phyloP scores from a whole-genome alignment of 768 basidiomycete species.

The Psilocybe sp. region DNA sequence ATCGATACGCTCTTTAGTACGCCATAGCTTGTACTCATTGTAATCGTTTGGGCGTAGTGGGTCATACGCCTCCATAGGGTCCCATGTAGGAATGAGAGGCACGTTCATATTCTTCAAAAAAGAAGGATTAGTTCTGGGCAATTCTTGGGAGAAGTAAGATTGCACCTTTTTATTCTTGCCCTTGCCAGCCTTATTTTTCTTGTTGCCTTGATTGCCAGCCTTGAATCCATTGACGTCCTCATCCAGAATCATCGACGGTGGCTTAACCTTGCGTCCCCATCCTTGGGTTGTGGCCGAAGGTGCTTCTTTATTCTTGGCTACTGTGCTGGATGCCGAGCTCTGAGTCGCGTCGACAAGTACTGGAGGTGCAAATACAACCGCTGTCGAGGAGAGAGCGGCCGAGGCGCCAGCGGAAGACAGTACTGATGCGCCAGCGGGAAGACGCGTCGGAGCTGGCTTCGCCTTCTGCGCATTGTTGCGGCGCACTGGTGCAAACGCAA shows the following conservation, averaged over 20 bases:
- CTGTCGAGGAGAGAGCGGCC: conserved; percentile 45
- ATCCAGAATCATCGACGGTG: conserved; percentile 86
- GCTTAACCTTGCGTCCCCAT: conserved; percentile 89
- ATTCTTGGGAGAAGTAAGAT: background rate
- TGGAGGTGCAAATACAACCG: conserved; percentile 71
- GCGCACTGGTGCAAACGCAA: conserved; percentile 84
- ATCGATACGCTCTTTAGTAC: conserved; percentile 72
- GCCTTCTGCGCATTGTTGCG: conserved; percentile 55
- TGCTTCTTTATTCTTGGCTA: conserved; percentile 16
- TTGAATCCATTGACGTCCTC: conserved; percentile 88
- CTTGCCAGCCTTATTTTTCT: conserved; percentile 53
- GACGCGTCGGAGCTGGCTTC: conserved; percentile 48
- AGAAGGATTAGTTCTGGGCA: background rate
- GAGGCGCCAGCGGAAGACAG: conserved; percentile 23
- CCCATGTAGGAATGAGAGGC: conserved; percentile 59
- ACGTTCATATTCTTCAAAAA: conserved; percentile 55
- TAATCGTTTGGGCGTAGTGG: conserved; percentile 85
- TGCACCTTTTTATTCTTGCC: conserved; percentile 65
- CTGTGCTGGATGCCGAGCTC: conserved; percentile 1
- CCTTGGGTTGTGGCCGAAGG: conserved; percentile 45
- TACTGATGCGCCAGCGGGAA: conserved; percentile 64
- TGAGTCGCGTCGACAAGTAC: conserved; percentile 42
- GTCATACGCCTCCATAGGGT: conserved; percentile 78
- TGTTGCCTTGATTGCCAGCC: conserved; percentile 24
- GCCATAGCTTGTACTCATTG: conserved; percentile 83